Evolutionary conservation across 78 protist genomes (phyloP).

Genomic region (Anaeramoeba flamelloides): DNA sequence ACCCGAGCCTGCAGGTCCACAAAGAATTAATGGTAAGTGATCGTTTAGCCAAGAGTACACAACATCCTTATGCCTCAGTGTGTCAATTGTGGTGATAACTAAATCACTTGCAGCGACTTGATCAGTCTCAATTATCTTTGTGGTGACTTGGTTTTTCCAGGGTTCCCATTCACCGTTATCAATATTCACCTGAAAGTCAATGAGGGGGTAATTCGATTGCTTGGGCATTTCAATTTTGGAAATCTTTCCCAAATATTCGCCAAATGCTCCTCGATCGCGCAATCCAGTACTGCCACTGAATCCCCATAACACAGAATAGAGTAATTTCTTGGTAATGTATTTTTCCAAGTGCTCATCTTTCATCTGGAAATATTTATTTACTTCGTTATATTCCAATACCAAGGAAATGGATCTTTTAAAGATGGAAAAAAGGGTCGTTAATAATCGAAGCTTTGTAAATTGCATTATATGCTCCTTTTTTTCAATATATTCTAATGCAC

Average conservation of each 20-base stretch:
- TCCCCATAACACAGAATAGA: constrained; percentile 67
- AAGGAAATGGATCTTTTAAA: no score
- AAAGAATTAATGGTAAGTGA: constrained; percentile 61
- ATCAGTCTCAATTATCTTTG: constrained; percentile 35
- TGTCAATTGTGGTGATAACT: constrained; percentile 89
- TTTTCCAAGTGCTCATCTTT: no score
- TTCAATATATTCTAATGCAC: constrained; percentile 39
- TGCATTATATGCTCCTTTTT: constrained; percentile 60
- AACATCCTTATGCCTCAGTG: constrained; percentile 77
- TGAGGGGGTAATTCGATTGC: constrained; percentile 19
- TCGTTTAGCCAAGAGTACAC: constrained; percentile 59
- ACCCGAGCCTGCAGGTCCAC: constrained; percentile 95
- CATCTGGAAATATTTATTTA: no score
- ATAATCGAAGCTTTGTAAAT: constrained; percentile 33
- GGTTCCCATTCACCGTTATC: constrained; percentile 55
- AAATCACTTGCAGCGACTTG: constrained; percentile 41
- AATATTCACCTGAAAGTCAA: constrained; percentile 51
- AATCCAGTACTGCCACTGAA: constrained; percentile 51
- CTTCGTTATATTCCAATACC: no score
- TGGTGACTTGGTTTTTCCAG: constrained; percentile 51
- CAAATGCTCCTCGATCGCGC: constrained; percentile 34
- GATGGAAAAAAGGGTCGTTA: constrained; percentile 45
- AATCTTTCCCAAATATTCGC: no score
- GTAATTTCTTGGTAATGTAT: constrained; percentile 26
- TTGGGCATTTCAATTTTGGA: constrained; percentile 3